Conservation (phyloP, 805 yeast species). For the Pichia kluyveri region DNA sequence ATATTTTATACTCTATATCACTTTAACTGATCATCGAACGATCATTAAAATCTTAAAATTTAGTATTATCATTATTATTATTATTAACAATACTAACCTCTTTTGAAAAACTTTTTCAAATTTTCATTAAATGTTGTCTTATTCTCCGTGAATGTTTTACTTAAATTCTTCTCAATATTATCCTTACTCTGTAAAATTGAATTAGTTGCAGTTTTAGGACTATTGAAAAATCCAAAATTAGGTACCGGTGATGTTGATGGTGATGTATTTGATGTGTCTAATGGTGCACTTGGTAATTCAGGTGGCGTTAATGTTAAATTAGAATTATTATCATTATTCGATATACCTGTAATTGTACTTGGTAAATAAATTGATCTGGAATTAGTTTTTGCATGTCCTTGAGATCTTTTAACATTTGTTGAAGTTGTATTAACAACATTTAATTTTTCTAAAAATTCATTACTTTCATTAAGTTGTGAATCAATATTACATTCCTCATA, state of each 20-base stretch:
- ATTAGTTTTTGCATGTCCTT: conserved; percentile 6
- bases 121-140: conserved; percentile 63
- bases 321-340: conserved; percentile 3
- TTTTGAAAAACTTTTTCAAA: conserved; percentile 50
- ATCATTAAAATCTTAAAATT: too few species aligned
- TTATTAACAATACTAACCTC: conserved; percentile 6
- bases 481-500: conserved; percentile 21
- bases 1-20: too few species aligned
- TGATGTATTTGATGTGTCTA: neutral
- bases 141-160: conserved; percentile 39
- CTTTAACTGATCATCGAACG: too few species aligned
- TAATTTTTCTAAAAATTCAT: conserved; percentile 18
- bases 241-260: conserved; percentile 1
- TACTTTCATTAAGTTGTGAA: conserved; percentile 22
- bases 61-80: too few species aligned
- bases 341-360: conserved; percentile 3
- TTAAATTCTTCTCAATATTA: conserved; percentile 34
- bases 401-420: neutral
- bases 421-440: conserved; percentile 8
- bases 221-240: conserved; percentile 12
- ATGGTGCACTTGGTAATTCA: conserved; percentile 9
- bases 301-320: conserved; percentile 7
- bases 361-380: conserved; percentile 12
- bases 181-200: conserved; percentile 32
- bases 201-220: conserved; percentile 22